These are phyloP conservation scores for Annona cherimola DNA, from an alignment of 164 flowering plant genomes.

Conservation along the genomic window DNA sequence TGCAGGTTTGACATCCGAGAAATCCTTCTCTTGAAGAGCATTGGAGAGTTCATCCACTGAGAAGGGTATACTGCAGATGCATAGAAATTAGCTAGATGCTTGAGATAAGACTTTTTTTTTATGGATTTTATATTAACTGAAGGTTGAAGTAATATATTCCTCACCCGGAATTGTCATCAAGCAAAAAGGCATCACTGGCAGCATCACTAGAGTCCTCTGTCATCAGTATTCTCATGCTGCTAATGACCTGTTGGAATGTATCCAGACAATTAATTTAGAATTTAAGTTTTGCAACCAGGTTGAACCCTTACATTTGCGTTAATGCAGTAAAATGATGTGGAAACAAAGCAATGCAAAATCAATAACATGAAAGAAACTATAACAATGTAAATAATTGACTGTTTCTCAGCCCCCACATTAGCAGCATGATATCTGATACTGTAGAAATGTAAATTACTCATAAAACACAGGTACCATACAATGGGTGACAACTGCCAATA, in stretches of 20 bases:
- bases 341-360: too few relatives aligned
- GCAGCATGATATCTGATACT: too few relatives aligned
- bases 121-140: background rate
- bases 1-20: conserved; percentile 60
- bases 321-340: background rate
- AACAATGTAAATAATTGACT: too few relatives aligned
- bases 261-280: background rate
- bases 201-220: conserved; percentile 55
- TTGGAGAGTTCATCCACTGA: conserved; percentile 67
- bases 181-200: conserved; percentile 51
- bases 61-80: conserved; percentile 71
- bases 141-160: background rate
- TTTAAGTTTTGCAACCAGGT: background rate
- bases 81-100: background rate
- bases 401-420: too few relatives aligned
- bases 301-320: background rate
- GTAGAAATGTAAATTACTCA: too few relatives aligned
- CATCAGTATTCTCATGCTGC: conserved; percentile 65
- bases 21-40: conserved; percentile 50
- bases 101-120: too few relatives aligned
- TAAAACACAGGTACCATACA: too few relatives aligned
- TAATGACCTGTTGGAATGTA: conserved; percentile 51
- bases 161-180: conserved; percentile 87
- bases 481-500: too few relatives aligned
- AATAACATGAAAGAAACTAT: too few relatives aligned